Base-by-base conservation (phyloP, 2,329 filamentous ascomycete genomes). In the Curvularia spicifera region DNA sequence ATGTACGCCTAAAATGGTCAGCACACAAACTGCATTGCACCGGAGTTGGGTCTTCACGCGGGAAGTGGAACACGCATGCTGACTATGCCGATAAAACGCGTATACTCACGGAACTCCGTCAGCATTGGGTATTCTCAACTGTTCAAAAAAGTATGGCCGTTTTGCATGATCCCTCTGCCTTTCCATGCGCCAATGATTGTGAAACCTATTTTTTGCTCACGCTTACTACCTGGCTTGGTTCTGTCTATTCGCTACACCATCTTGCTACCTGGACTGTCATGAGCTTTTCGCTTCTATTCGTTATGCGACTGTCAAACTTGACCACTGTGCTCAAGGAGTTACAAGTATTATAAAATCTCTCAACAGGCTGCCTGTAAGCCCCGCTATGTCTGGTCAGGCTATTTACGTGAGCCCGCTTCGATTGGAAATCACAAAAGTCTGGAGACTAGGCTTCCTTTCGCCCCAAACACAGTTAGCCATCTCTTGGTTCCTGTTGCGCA, bases 1-100 rank as follows among this genome's bases (percentile, higher is more conserved):
- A 81, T 82, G 79, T 82, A 80, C 63, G 79, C 79, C 55, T 82
- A 64, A 74, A 28, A 44, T 10, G 40, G 39, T 35, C 22, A 35
- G 29, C 39, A 24, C 6, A 37, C 26, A 15, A 37, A 44, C 47
- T 57, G 48, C 56, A 58, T 56, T 50, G 49, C 48, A 40, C 56
- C 26, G 43, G 59, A 60, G 52, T 51, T 47, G 33, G 47, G 40
- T 37, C 44, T 59, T 51, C 54, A 35, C 58, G 31, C 51, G 49
- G 35, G 53, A 47, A 51, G 44, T 47, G 40, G 45, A 22, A 44
- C 22, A 15, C 35, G 47, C 40, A 9, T 35, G 35, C 47, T 50
- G 44, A 44, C 39, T 18, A 35, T 35, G 12, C 33, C 29, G 29
- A 45, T 26, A 20, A 46, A 20, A 44, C 53, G 26, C 1, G 12